Evolutionary conservation across 306 rosid species (phyloP).

Genomic region (Vigna angularis): DNA sequence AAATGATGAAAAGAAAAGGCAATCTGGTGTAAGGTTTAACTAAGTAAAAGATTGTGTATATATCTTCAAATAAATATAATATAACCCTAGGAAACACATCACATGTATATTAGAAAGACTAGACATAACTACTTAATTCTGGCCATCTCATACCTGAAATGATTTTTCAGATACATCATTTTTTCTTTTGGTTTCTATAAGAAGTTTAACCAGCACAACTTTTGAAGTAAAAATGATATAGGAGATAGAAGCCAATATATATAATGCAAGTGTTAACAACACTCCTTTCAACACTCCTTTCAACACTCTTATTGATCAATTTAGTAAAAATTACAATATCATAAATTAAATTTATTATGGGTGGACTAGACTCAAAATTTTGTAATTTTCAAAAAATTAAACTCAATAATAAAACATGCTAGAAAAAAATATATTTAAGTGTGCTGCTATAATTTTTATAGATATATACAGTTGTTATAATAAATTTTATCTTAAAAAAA

Average conservation of each 20-base stretch:
- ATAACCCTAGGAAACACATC: not conserved
- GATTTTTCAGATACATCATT: not conserved
- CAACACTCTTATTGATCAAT: not conserved
- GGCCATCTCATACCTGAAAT: no score
- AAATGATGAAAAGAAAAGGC: not conserved
- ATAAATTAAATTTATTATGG: not conserved
- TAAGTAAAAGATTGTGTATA: not conserved
- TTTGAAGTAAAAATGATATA: no score
- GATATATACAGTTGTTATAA: not conserved
- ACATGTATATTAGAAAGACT: no score
- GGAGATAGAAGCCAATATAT: not conserved
- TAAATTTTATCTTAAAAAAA: not conserved
- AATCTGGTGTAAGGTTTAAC: not conserved
- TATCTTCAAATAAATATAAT: not conserved
- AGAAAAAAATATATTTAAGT: not conserved
- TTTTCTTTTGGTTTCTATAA: no score
- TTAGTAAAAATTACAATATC: not conserved
- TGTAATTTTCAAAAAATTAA: not conserved
- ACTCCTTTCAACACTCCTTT: not conserved
- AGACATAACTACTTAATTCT: no score
- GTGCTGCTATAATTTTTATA: not conserved
- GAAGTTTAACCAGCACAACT: no score
- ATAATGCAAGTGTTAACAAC: not conserved
- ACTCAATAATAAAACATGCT: not conserved
- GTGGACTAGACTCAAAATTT: not conserved